Base-by-base conservation (phyloP, 2,329 filamentous ascomycete species). In the Penicillium thymicola region DNA sequence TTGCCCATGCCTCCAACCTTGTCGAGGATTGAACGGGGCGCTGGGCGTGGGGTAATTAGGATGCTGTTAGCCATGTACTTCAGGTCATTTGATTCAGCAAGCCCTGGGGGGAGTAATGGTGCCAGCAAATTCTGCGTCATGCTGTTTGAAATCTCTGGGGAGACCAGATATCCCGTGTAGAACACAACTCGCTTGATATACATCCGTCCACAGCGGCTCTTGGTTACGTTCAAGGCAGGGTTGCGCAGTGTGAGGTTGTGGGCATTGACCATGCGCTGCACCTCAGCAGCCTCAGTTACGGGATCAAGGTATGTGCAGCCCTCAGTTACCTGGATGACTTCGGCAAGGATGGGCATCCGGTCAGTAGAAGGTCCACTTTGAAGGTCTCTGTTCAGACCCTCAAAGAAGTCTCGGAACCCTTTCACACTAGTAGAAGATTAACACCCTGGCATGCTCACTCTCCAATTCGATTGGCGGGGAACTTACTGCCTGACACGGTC, bases 91-190 rank as follows among this genome's bases (percentile, higher is more conserved):
- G 75, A 74, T 47, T 89, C 85, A 28, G 85, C 80, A 52, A 86
- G 77, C 56, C 82, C 81, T 4, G 78, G 68, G 4, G 88, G 87
- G 21, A 90, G 77, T 50, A 85, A 75, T 30, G 87, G 85, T n/a
- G 67, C 70, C 58, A 78, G 63, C 44, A 96, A 81, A 48, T 72
- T 66, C 6, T 83, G 82, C 54, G 89, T 82, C 37, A 97, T 79
- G 54, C 83, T 85, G 67, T 89, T 84, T 2, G 87, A 88, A 71
- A 94, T 90, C 27, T 83, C 79, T 46, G 85, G 80, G 40, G 81
- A 81, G 62, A 99, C 87, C 74, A 96, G 85, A 75, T 99, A 97
- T 48, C 90, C 91, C 1, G 94, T 97, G 75, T 93, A 97, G 74
- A 92, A 91, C 48, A 96, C 88, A 1, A 86, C 90, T 70, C 92